These are phyloP conservation scores for Metrosideros polymorpha DNA, from an alignment of 441 rosid species.

Conservation along the genomic window DNA sequence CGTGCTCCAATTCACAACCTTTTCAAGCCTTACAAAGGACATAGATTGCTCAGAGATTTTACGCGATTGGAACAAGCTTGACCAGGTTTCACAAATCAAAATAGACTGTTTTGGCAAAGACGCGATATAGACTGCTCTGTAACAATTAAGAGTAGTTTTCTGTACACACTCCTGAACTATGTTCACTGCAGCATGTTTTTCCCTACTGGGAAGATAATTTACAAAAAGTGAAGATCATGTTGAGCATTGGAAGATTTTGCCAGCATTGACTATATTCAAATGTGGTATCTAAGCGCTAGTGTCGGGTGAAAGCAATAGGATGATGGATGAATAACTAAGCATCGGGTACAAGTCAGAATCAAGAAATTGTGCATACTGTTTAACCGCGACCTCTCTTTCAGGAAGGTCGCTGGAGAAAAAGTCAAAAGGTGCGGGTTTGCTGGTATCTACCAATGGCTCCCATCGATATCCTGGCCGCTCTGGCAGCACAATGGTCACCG, in stretches of 20 bases:
- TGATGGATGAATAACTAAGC: conserved; percentile 81
- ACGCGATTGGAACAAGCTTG: neutral
- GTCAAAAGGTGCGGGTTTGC: conserved; percentile 74
- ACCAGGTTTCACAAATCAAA: neutral
- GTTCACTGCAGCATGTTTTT: neutral
- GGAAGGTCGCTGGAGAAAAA: conserved; percentile 54
- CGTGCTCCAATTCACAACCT: neutral
- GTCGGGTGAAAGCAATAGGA: conserved; percentile 45
- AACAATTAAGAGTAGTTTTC: neutral
- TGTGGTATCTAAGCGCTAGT: neutral
- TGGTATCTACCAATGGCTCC: conserved; percentile 87
- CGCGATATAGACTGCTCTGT: neutral
- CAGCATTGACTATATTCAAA: neutral
- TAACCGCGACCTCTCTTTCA: conserved; percentile 44
- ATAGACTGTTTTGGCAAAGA: neutral
- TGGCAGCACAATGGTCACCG: conserved; percentile 56
- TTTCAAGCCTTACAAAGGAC: neutral
- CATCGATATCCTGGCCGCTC: conserved; percentile 74
- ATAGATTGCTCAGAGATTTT: neutral
- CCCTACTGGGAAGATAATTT: neutral
- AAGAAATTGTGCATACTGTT: conserved; percentile 68
- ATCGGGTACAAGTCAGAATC: conserved; percentile 83
- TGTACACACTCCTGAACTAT: neutral
- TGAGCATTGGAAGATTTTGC: neutral
- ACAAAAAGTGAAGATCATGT: neutral